Base-by-base conservation (phyloP, 192 early-diverging fungal species). In the Coemansia furcata region DNA sequence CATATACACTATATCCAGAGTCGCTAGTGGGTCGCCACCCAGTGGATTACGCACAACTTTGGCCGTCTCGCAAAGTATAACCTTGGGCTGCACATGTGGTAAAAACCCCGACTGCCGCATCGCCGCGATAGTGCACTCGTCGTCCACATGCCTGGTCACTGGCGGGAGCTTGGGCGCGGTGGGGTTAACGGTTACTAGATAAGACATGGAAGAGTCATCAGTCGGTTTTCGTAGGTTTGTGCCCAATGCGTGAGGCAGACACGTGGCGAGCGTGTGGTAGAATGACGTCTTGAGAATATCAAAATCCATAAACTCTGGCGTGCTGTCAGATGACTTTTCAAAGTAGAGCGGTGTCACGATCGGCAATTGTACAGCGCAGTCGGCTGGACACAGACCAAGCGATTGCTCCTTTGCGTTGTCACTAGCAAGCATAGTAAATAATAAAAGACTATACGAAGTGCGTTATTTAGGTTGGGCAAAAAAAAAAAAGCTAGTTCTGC, bases 1-100 rank as follows among this genome's bases (percentile, higher is more conserved):
- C 69, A 77, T 61, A 36, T 77, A 72, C 21, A 72, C 75, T 15
- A 66, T 39, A 38, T 72, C 75, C 3, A 77, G 39, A 0, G 59
- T 38, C 10, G 62, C 75, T 47, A 77, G 42, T 17, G 68, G 43
- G 54, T 72, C 70, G 32, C 75, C 75, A 6, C 19, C 62, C 33
- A 77, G 58, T 21, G 69, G 75, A 30, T 77, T 68, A 11, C 35
- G 19, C 11, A 58, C 14, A 54, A 54, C 0, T 2, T 8, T 9
- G 2, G 47, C 29, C 1, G 38, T 7, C 5, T 29, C 30, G 7
- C 19, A 7, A 1, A 77, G 29, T 17, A 54, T 42, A 5, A 29
- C 69, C 6, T 26, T 29, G 6, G 75, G 75, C 66, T 72, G 75
- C 21, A 61, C 54, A 2, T 19, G 47, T 4, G 30, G 33, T 0